Percentiles rank a stretch among this genome's conserved stretches.
These are phyloP conservation scores for Paraphoma chrysanthemicola DNA, from an alignment of 2,329 filamentous ascomycete species.

Conservation along the genomic window DNA sequence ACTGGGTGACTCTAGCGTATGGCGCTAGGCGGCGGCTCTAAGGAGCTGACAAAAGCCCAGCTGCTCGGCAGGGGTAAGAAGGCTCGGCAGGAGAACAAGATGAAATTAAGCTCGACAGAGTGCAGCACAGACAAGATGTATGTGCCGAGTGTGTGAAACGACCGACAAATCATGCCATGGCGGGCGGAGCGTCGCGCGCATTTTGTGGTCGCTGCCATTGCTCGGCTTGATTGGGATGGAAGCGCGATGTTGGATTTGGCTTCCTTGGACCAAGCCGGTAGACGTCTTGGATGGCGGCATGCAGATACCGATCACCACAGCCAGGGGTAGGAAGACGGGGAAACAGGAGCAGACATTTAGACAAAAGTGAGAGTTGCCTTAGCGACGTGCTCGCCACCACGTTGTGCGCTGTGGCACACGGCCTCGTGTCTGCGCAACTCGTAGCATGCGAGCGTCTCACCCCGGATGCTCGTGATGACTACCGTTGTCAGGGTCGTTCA, in stretches of 20 bases:
- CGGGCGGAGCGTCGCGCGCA: background rate
- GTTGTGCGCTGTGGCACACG: background rate
- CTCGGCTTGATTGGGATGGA: background rate
- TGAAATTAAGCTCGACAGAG: background rate
- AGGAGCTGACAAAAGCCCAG: conserved; percentile 4
- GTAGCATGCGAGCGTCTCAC: no score
- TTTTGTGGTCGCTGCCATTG: background rate
- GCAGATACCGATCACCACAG: background rate
- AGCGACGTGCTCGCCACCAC: no score
- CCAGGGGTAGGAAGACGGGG: background rate
- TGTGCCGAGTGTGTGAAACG: background rate
- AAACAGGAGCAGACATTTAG: no score
- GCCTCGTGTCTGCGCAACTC: background rate
- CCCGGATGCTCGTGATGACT: background rate
- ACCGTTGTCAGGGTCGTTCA: background rate
- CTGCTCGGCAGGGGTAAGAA: conserved; percentile 1
- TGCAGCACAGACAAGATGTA: background rate
- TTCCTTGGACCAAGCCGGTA: background rate
- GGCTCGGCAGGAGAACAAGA: conserved; percentile 15
- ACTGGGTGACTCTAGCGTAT: background rate
- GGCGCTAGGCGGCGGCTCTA: background rate
- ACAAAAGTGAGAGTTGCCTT: no score
- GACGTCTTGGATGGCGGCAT: background rate
- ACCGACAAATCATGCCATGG: background rate
- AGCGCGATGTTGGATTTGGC: background rate